These are phyloP conservation scores for Penicillium steckii DNA, from an alignment of 495 filamentous ascomycete genomes.

Conservation along the genomic window DNA sequence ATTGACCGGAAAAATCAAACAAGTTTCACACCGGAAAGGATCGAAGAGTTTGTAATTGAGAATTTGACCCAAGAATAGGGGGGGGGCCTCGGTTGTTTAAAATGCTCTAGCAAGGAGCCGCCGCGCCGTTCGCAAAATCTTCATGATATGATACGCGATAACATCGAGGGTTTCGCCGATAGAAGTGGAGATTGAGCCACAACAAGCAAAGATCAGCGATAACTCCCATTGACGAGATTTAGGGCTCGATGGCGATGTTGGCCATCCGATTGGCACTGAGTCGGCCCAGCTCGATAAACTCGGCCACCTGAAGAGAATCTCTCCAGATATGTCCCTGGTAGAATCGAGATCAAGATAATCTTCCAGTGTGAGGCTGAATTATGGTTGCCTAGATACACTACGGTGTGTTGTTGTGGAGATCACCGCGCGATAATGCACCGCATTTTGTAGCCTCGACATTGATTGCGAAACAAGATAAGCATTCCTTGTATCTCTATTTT, in stretches of 20 bases:
- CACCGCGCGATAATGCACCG: too few species aligned
- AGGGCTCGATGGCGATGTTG: constrained; percentile 4
- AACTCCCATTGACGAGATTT: constrained; percentile 2
- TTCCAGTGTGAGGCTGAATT: too few species aligned
- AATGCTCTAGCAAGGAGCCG: background rate
- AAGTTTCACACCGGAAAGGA: too few species aligned
- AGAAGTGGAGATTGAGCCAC: constrained; percentile 7
- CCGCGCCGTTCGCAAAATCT: background rate
- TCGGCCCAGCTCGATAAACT: constrained; percentile 15
- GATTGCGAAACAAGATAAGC: too few species aligned
- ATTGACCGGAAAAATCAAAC: background rate
- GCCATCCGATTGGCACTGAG: constrained; percentile 11
- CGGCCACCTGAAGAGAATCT: background rate
- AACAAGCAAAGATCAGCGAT: constrained; percentile 10
- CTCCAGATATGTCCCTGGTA: too few species aligned
- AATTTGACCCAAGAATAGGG: too few species aligned
- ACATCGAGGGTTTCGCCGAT: background rate
- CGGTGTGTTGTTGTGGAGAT: too few species aligned
- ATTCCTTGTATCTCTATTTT: too few species aligned
- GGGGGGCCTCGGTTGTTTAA: background rate
- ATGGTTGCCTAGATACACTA: too few species aligned
- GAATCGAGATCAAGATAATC: background rate
- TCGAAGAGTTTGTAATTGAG: background rate
- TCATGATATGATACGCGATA: background rate
- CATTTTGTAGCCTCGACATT: too few species aligned